Evolutionary conservation across 495 filamentous ascomycete genomes (phyloP).

Genomic region (Daldinia grandis): DNA sequence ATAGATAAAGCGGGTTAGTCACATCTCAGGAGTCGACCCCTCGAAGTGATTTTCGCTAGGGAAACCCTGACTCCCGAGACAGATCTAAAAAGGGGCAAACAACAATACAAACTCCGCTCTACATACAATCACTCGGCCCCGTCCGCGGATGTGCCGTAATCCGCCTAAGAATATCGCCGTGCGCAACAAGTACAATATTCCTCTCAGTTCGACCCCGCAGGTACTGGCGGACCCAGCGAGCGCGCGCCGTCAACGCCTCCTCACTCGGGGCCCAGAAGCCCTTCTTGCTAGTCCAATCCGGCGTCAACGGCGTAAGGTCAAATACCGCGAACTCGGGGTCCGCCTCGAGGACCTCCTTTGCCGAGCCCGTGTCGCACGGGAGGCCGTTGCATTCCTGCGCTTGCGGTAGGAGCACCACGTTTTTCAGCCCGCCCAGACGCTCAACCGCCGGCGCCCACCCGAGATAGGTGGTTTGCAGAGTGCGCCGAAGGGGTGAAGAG

Average conservation of each 20-base stretch:
- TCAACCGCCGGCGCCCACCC: constrained; percentile 33
- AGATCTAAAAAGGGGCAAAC: neutral
- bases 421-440: constrained; percentile 28
- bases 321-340: constrained; percentile 38
- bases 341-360: constrained; percentile 27
- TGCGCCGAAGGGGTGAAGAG: constrained; percentile 34
- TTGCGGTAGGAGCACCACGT: constrained; percentile 29
- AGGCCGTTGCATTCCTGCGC: constrained; percentile 50
- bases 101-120: neutral
- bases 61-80: neutral
- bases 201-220: constrained; percentile 61
- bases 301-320: constrained; percentile 31
- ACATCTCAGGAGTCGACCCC: neutral
- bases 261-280: constrained; percentile 33
- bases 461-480: constrained; percentile 34
- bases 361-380: constrained; percentile 52
- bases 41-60: too few relatives aligned
- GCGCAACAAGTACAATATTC: constrained; percentile 65
- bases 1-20: neutral
- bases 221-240: constrained; percentile 25
- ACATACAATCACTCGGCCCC: constrained; percentile 47
- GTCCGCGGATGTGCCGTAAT: constrained; percentile 24
- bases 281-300: constrained; percentile 37
- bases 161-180: constrained; percentile 62
- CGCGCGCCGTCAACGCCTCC: constrained; percentile 25